phyloP scores from a whole-genome alignment of 192 early-diverging fungal species.

The Gigaspora rosea region DNA sequence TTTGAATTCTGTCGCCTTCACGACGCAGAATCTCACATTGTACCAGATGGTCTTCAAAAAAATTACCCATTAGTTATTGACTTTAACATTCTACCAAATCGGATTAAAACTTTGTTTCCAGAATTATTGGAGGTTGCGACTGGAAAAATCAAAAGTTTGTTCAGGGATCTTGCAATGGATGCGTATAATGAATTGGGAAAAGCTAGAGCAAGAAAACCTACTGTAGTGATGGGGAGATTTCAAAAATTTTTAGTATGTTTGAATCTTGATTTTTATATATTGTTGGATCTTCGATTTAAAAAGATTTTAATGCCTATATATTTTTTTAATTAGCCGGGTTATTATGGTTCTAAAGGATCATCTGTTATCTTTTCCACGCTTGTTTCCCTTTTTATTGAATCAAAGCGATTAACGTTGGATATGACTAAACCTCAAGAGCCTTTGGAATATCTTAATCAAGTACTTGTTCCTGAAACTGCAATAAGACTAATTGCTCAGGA shows the following conservation, averaged over 20 bases:
- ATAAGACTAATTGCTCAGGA: conserved; percentile 52
- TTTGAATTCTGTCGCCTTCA: conserved; percentile 55
- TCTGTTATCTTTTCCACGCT: conserved; percentile 40
- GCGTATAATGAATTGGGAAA: conserved; percentile 43
- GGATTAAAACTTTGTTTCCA: conserved; percentile 35
- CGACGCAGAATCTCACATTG: conserved; percentile 37
- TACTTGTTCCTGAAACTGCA: conserved; percentile 53
- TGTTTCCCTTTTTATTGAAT: conserved; percentile 37
- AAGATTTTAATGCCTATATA: too few species aligned
- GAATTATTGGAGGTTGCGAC: conserved; percentile 44
- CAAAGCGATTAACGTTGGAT: conserved; percentile 37
- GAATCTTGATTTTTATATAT: neutral
- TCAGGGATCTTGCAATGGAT: conserved; percentile 33
- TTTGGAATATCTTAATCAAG: conserved; percentile 55
- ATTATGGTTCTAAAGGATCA: conserved; percentile 56
- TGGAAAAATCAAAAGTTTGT: conserved; percentile 35
- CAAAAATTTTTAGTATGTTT: conserved; percentile 43
- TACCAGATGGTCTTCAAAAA: conserved; percentile 42
- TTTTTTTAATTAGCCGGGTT: conserved; percentile 45
- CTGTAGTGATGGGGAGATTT: conserved; percentile 48
- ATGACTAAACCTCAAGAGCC: conserved; percentile 46
- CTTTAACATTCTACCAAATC: conserved; percentile 37
- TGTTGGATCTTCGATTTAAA: neutral
- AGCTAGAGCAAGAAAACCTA: conserved; percentile 44
- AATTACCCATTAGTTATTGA: conserved; percentile 44